Percentiles rank a stretch among this genome's conserved stretches.
phyloP scores from a whole-genome alignment of 2,329 filamentous ascomycete genomes.

The Catunica adiposa region DNA sequence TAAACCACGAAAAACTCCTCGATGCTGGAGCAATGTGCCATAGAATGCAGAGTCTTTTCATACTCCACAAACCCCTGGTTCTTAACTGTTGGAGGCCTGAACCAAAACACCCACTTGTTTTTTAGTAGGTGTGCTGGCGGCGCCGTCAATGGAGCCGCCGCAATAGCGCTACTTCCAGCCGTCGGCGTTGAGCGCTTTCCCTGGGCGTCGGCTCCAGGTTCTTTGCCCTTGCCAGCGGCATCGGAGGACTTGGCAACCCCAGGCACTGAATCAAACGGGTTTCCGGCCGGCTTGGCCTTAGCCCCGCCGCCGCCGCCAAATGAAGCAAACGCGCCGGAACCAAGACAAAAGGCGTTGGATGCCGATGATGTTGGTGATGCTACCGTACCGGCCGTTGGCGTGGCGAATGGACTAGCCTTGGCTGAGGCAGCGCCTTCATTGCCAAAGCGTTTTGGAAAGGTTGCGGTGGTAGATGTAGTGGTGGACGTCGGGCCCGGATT shows the following conservation, averaged over 20 bases:
- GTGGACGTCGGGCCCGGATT: constrained; percentile 37
- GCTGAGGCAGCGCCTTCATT: constrained; percentile 38
- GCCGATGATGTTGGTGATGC: constrained; percentile 53
- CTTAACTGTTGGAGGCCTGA: constrained; percentile 88
- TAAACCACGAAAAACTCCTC: constrained; percentile 91
- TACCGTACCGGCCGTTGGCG: constrained; percentile 53
- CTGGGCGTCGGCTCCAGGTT: constrained; percentile 16
- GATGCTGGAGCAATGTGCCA: constrained; percentile 64
- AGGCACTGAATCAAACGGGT: neutral
- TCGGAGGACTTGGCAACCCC: neutral
- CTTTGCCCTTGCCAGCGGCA: neutral
- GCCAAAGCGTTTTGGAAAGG: constrained; percentile 58
- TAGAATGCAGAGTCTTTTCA: constrained; percentile 82
- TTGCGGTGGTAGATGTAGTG: constrained; percentile 30
- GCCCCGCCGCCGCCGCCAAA: constrained; percentile 40
- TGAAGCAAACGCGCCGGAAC: constrained; percentile 91
- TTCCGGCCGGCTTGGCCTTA: neutral
- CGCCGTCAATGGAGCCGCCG: constrained; percentile 20
- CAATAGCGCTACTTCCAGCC: constrained; percentile 19
- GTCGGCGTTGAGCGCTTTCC: constrained; percentile 1
- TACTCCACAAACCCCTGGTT: constrained; percentile 78
- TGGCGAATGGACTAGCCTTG: constrained; percentile 61
- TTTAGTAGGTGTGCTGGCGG: constrained; percentile 41
- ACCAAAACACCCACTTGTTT: constrained; percentile 93
- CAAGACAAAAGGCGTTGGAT: constrained; percentile 80